phyloP scores from a whole-genome alignment of 2,329 filamentous ascomycete species.

The Botrytis fabae region DNA sequence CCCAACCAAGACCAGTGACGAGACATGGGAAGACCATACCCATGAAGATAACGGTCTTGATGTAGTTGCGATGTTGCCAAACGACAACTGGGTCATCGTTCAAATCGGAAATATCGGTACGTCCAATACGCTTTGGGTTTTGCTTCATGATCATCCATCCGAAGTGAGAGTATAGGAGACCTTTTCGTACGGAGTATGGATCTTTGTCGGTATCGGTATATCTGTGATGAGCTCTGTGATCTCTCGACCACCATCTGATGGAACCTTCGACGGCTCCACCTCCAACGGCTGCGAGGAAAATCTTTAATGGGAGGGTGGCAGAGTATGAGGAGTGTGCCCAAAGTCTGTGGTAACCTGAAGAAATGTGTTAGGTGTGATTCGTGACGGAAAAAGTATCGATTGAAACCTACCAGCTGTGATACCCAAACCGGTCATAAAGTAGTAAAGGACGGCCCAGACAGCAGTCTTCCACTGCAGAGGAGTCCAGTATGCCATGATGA shows the following conservation, averaged over 20 bases:
- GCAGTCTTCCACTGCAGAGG: slow-evolving; percentile 71
- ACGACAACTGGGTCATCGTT: slow-evolving; percentile 84
- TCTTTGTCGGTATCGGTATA: slow-evolving; percentile 94
- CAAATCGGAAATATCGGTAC: slow-evolving; percentile 83
- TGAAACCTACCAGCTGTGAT: slow-evolving; percentile 68
- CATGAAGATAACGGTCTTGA: slow-evolving; percentile 77
- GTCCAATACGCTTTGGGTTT: slow-evolving; percentile 84
- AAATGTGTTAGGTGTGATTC: slow-evolving; percentile 3
- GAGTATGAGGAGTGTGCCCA: slow-evolving; percentile 88
- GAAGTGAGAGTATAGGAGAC: slow-evolving; percentile 78
- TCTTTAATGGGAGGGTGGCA: slow-evolving; percentile 70
- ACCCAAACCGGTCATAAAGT: slow-evolving; percentile 80
- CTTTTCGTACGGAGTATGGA: slow-evolving; percentile 88
- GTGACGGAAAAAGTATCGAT: neutral
- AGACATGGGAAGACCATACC: slow-evolving; percentile 73
- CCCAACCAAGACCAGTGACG: slow-evolving; percentile 76
- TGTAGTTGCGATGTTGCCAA: slow-evolving; percentile 85
- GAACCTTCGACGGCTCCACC: slow-evolving; percentile 84
- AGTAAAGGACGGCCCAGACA: slow-evolving; percentile 73
- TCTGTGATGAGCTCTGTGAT: slow-evolving; percentile 84
- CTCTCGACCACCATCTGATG: slow-evolving; percentile 85
- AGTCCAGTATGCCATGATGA: slow-evolving; percentile 75
- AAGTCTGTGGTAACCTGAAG: slow-evolving; percentile 70
- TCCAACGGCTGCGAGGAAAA: slow-evolving; percentile 79
- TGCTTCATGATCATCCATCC: slow-evolving; percentile 95